Conservation (phyloP, 1,284 basidiomycete genomes). For the Laetiporus sulphureus region DNA sequence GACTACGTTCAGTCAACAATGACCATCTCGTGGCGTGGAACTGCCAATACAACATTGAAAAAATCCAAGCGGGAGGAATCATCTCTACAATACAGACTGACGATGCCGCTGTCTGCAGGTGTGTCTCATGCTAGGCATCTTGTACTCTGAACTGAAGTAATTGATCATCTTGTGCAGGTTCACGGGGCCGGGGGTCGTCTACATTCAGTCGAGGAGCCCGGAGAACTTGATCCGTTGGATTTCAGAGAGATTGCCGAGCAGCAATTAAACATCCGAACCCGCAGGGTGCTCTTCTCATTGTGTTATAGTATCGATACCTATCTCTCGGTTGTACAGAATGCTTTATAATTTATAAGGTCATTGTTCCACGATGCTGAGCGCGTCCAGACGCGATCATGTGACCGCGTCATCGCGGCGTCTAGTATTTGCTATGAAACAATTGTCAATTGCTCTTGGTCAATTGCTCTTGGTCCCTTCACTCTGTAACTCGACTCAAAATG, state of each 20-base stretch:
- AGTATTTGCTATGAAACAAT: no score
- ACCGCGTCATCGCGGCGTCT: no score
- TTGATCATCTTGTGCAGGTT: conserved; percentile 15
- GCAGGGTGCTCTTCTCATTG: no score
- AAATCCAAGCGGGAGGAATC: conserved; percentile 25
- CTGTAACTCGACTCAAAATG: no score
- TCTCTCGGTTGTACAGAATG: not conserved
- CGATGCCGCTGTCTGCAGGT: conserved; percentile 29
- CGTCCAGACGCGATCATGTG: not conserved
- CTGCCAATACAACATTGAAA: conserved; percentile 27
- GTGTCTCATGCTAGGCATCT: conserved; percentile 4
- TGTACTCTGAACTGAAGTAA: not conserved
- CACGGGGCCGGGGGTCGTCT: conserved; percentile 27
- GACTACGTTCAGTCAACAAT: conserved; percentile 19
- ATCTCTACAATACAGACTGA: conserved; percentile 24
- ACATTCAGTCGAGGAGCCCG: conserved; percentile 27
- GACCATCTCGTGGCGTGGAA: conserved; percentile 30
- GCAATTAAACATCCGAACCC: not conserved
- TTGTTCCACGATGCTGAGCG: not conserved
- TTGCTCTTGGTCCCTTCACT: no score
- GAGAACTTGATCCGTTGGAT: conserved; percentile 26
- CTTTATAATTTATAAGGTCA: not conserved
- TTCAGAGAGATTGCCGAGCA: conserved; percentile 6
- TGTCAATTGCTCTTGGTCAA: no score
- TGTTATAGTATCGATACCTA: not conserved